These are phyloP conservation scores for Spencermartinsiella ligniputridi DNA, from an alignment of 1,139 yeast genomes.

Conservation along the genomic window DNA sequence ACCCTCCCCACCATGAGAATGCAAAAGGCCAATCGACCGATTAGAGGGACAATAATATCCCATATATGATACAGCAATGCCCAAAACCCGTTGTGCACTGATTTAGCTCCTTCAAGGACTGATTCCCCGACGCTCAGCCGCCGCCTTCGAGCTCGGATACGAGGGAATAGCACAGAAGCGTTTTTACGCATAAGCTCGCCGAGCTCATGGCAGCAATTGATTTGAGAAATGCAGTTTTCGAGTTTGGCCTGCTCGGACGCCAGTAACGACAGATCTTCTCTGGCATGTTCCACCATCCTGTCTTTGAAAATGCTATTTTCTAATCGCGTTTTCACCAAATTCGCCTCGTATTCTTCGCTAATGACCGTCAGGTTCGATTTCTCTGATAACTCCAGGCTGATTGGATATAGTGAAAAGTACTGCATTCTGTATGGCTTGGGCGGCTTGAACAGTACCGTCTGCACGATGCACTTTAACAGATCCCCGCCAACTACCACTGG, in stretches of 20 bases:
- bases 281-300: slow-evolving; percentile 21
- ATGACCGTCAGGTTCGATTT: slow-evolving; percentile 27
- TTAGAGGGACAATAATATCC: slow-evolving; percentile 14
- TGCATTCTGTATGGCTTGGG: slow-evolving; percentile 75
- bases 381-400: slow-evolving; percentile 55
- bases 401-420: slow-evolving; percentile 72
- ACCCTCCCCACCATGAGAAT: slow-evolving; percentile 21
- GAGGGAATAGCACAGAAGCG: slow-evolving; percentile 29
- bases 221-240: slow-evolving; percentile 29
- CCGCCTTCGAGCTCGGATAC: slow-evolving; percentile 17
- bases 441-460: slow-evolving; percentile 60
- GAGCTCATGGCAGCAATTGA: slow-evolving; percentile 34
- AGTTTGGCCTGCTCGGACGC: slow-evolving; percentile 12
- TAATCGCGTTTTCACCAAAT: slow-evolving; percentile 24
- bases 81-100: slow-evolving; percentile 22
- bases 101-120: slow-evolving; percentile 25
- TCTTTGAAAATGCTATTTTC: slow-evolving; percentile 19
- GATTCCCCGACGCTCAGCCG: slow-evolving; percentile 25
- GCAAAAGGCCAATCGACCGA: slow-evolving; percentile 16
- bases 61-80: slow-evolving; percentile 12
- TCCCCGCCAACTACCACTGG: slow-evolving; percentile 9
- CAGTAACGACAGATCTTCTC: slow-evolving; percentile 6
- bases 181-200: slow-evolving; percentile 28
- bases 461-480: slow-evolving; percentile 19
- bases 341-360: slow-evolving; percentile 30